Percentiles rank a stretch among this genome's conserved stretches.
These are phyloP conservation scores for Chalciporus piperatoides DNA, from an alignment of 1,284 basidiomycete genomes.

Conservation along the genomic window DNA sequence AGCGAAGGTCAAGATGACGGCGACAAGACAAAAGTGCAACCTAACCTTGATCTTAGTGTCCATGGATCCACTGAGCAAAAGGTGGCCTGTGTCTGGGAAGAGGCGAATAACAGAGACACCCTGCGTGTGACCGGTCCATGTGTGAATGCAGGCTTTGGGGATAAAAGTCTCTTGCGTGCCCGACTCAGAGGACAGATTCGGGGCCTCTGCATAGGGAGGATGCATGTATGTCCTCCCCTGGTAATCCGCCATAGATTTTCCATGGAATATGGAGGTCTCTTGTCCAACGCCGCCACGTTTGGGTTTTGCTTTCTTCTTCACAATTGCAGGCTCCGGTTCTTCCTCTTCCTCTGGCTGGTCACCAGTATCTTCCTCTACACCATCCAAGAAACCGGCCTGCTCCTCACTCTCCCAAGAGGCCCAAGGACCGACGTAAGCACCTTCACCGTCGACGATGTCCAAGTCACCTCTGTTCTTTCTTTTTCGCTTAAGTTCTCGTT, in stretches of 20 bases:
- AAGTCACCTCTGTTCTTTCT: constrained; percentile 76
- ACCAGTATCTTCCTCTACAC: constrained; percentile 50
- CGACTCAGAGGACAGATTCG: constrained; percentile 74
- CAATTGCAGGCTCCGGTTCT: constrained; percentile 52
- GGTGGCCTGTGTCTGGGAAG: constrained; percentile 91
- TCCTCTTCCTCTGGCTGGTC: constrained; percentile 67
- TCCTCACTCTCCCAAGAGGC: constrained; percentile 89
- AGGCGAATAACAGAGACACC: constrained; percentile 91
- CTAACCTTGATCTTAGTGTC: constrained; percentile 97
- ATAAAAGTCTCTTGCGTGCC: constrained; percentile 91
- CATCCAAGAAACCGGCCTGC: constrained; percentile 55
- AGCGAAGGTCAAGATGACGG: constrained; percentile 4
- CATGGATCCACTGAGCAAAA: constrained; percentile 93
- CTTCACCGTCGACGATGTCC: constrained; percentile 83
- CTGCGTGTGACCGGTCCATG: constrained; percentile 97
- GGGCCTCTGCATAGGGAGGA: constrained; percentile 79
- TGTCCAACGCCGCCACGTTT: constrained; percentile 79
- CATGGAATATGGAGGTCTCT: constrained; percentile 95
- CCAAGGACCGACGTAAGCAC: constrained; percentile 94
- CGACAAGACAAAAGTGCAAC: not conserved
- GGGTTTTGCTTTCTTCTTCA: constrained; percentile 70
- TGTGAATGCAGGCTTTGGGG: constrained; percentile 94
- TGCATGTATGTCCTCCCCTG: constrained; percentile 99
- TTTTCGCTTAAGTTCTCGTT: constrained; percentile 82
- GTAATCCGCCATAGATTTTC: constrained; percentile 95